phyloP scores from a whole-genome alignment of 164 flowering plant species.

The Hamamelis virginiana region DNA sequence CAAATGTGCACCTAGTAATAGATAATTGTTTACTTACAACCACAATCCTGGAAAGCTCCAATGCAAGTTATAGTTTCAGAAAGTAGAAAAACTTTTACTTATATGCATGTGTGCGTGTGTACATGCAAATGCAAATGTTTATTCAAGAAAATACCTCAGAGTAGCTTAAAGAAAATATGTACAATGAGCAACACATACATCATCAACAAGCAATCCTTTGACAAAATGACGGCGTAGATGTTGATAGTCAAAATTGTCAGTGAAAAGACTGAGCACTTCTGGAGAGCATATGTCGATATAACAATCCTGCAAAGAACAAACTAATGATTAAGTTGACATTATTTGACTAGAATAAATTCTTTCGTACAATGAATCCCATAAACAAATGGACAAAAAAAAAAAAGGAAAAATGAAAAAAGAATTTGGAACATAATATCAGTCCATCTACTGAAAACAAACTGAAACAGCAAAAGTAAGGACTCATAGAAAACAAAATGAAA shows the following conservation, averaged over 20 bases:
- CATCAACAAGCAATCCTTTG: slow-evolving; percentile 91
- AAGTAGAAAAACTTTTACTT: too few species aligned
- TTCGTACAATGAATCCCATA: background rate
- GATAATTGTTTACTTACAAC: background rate
- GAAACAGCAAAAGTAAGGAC: background rate
- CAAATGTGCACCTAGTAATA: background rate
- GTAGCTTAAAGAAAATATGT: background rate
- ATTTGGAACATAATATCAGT: background rate
- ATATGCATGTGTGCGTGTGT: background rate
- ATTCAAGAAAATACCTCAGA: background rate
- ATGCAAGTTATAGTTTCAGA: background rate
- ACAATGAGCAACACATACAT: slow-evolving; percentile 53
- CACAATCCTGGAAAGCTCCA: background rate
- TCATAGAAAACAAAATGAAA: background rate
- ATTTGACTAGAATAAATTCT: too few species aligned
- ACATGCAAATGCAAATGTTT: background rate
- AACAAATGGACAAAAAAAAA: background rate
- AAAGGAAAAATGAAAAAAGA: background rate
- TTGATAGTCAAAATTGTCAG: slow-evolving; percentile 97
- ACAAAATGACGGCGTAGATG: slow-evolving; percentile 97
- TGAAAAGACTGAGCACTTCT: slow-evolving; percentile 89
- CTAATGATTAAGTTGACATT: background rate
- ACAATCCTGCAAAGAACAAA: slow-evolving; percentile 73
- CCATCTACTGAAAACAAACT: background rate
- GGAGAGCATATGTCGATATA: slow-evolving; percentile 92